Evolutionary conservation across 2,329 filamentous ascomycete genomes (phyloP).

Genomic region (Hypomyces rosellus): DNA sequence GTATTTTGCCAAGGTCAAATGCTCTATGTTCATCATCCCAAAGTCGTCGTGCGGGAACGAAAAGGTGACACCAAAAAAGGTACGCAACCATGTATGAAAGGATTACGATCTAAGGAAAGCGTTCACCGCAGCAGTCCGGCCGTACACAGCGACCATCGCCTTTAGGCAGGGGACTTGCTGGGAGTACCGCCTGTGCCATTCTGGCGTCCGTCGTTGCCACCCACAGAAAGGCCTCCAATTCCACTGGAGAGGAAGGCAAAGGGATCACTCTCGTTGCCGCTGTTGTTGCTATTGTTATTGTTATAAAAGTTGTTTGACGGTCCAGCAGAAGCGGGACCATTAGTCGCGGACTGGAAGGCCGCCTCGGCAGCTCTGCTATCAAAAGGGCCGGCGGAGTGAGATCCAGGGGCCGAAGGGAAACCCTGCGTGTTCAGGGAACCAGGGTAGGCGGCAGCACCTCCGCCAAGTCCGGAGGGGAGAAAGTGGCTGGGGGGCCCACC

Average conservation of each 20-base stretch:
- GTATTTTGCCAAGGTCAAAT: slow-evolving; percentile 38
- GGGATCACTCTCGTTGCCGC: slow-evolving; percentile 64
- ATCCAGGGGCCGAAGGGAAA: slow-evolving; percentile 67
- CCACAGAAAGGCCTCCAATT: slow-evolving; percentile 66
- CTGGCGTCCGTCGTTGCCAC: slow-evolving; percentile 57
- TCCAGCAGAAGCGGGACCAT: slow-evolving; percentile 70
- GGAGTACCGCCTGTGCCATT: slow-evolving; percentile 52
- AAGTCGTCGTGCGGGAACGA: slow-evolving; percentile 25
- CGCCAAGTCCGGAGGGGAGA: slow-evolving; percentile 75
- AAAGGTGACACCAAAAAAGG: slow-evolving; percentile 21
- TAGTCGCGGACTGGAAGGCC: slow-evolving; percentile 84
- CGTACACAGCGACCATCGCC: slow-evolving; percentile 7
- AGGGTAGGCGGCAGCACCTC: slow-evolving; percentile 65
- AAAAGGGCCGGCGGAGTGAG: slow-evolving; percentile 80
- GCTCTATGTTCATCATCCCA: slow-evolving; percentile 40
- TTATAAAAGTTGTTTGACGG: slow-evolving; percentile 49
- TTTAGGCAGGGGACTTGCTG: slow-evolving; percentile 55
- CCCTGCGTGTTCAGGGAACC: slow-evolving; percentile 70
- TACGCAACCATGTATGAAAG: slow-evolving; percentile 16
- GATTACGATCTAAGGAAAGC: slow-evolving; percentile 21
- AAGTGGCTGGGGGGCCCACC: slow-evolving; percentile 85
- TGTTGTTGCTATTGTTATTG: slow-evolving; percentile 52
- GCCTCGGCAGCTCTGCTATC: slow-evolving; percentile 91
- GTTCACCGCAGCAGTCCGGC: slow-evolving; percentile 21
- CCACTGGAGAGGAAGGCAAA: slow-evolving; percentile 74